Evolutionary conservation across 192 early-diverging fungal species (phyloP), one percentile per base, ranked within the genome.

Genomic region (Entrophospora sp.): DNA sequence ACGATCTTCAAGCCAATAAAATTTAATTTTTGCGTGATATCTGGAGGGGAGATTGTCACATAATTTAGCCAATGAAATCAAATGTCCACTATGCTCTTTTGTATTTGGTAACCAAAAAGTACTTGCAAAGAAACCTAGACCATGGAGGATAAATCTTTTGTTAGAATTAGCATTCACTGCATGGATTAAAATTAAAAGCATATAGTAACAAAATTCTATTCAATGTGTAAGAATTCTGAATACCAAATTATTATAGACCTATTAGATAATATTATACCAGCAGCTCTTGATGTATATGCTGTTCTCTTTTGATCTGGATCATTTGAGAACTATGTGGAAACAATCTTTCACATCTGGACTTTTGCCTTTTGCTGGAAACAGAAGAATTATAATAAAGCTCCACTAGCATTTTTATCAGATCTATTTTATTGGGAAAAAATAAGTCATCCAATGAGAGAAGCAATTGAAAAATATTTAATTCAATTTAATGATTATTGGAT

Each of bases 351-450:
- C 9, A 60, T 60, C 3, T 60, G 58, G n/a, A 42, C 9, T 7
- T 60, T 60, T 12, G 28, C 24, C 13, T 25, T 42, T 0, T 13
- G 4, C 16, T 60, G 0, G 35, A 5, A 60, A 18, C 36, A 12
- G 0, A 60, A 42, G 40, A 60, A 60, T 27, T 40, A 59, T 59
- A 59, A 59, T 40, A 59, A 59, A 38, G 57, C 57, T 24, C 57
- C 35, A n/a, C 37, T 38, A 1, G 4, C 5, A 10, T 59, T 59
- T 59, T 24, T 59, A 25, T 40, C 34, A n/a, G 57, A 59, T 30
- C 3, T 37, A 14, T 34, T 16, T 16, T 59, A 38, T 34, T 36
- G 34, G 57, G 25, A 59, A 30, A 24, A 8, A 2, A 38, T 9
- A 5, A 8, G 2, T 37, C 32, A 59, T 37, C 35, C 31, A 18